These are phyloP conservation scores for Zygosaccharomyces siamensis DNA, from an alignment of 805 yeast genomes.

Conservation along the genomic window DNA sequence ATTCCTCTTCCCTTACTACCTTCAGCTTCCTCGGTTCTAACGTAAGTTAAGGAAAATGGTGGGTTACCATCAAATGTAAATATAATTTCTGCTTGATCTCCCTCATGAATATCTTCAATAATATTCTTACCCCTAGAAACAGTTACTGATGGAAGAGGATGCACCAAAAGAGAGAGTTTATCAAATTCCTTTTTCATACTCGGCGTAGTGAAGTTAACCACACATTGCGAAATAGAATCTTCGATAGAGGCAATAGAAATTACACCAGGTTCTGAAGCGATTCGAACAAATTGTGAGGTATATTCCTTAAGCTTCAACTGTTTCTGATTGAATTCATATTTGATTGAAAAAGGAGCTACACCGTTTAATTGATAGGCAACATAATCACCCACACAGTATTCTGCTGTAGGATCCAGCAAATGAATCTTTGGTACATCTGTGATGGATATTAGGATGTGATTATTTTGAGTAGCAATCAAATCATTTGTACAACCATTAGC, in stretches of 20 bases:
- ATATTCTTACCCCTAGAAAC: slow-evolving; percentile 72
- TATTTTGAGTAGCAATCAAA: slow-evolving; percentile 34
- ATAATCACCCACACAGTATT: slow-evolving; percentile 91
- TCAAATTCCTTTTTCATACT: slow-evolving; percentile 34
- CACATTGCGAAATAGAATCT: slow-evolving; percentile 72
- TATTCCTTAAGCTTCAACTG: slow-evolving; percentile 52
- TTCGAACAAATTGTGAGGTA: slow-evolving; percentile 50
- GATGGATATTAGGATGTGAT: slow-evolving; percentile 51
- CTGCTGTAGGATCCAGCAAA: slow-evolving; percentile 38
- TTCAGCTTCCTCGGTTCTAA: slow-evolving; percentile 54
- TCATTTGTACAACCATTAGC: slow-evolving; percentile 61
- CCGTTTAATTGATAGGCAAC: slow-evolving; percentile 74
- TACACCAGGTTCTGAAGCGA: slow-evolving; percentile 80
- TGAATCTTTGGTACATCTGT: slow-evolving; percentile 73
- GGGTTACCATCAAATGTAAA: slow-evolving; percentile 84
- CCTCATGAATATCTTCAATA: slow-evolving; percentile 84
- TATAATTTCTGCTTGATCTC: slow-evolving; percentile 84
- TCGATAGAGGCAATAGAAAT: slow-evolving; percentile 61
- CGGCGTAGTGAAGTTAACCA: slow-evolving; percentile 50
- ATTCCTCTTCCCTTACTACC: slow-evolving; percentile 41
- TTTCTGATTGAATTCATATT: slow-evolving; percentile 65
- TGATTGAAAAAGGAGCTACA: slow-evolving; percentile 69
- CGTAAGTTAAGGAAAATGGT: slow-evolving; percentile 83
- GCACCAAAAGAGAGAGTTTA: slow-evolving; percentile 39
- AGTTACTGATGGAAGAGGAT: slow-evolving; percentile 72